These are phyloP conservation scores for Volvox reticuliferus DNA, from an alignment of 139 green algal genomes.

Conservation along the genomic window DNA sequence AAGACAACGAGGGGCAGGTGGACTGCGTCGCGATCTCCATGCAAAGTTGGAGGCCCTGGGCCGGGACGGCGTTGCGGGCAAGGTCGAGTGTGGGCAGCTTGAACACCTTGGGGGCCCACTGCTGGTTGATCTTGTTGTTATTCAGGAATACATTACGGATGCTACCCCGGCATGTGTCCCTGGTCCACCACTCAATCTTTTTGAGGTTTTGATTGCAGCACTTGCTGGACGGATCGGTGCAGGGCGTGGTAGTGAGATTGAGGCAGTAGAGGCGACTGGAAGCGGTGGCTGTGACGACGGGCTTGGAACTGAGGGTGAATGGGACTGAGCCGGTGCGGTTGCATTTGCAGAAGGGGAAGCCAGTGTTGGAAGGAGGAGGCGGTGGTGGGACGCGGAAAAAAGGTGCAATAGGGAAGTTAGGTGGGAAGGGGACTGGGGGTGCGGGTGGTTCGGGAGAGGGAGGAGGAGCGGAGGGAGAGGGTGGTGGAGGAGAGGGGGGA, in stretches of 20 bases:
- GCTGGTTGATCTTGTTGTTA: constrained; percentile 27
- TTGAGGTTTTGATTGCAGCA: constrained; percentile 9
- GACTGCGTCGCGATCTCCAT: neutral
- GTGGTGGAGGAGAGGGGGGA: neutral
- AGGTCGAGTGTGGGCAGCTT: constrained; percentile 31
- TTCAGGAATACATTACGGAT: neutral
- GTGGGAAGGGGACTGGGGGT: neutral
- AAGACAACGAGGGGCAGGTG: neutral
- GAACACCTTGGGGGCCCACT: constrained; percentile 10
- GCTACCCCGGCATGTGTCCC: constrained; percentile 22
- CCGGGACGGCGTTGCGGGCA: neutral
- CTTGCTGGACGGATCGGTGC: neutral
- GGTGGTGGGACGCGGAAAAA: neutral
- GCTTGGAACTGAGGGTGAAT: neutral
- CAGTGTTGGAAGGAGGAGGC: neutral
- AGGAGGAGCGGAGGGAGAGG: neutral
- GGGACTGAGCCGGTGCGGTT: constrained; percentile 17
- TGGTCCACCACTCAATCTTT: constrained; percentile 40
- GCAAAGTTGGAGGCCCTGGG: neutral
- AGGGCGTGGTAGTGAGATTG: neutral
- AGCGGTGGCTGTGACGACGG: neutral
- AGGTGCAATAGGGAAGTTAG: neutral
- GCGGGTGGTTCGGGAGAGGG: neutral
- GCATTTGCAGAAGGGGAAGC: constrained; percentile 46
- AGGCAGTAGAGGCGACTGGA: constrained; percentile 20